Evolutionary conservation across 768 basidiomycete species (phyloP).

Genomic region (Russula brevipes): DNA sequence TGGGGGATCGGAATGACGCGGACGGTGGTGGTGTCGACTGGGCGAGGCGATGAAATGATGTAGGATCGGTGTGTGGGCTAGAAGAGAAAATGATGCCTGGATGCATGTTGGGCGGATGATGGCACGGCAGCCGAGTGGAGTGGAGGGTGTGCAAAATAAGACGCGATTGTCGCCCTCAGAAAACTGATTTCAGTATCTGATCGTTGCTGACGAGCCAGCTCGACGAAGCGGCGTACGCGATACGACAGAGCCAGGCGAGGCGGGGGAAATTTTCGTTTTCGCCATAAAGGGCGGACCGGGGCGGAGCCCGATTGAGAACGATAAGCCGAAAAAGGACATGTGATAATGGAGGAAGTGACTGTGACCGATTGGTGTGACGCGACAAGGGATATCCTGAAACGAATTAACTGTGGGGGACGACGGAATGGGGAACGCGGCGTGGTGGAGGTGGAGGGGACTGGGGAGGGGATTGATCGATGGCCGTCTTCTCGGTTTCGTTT

Average conservation of each 20-base stretch:
- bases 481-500: too few species aligned
- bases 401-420: neutral
- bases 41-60: constrained; percentile 2
- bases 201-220: neutral
- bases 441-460: too few species aligned
- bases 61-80: neutral
- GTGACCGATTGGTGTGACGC: neutral
- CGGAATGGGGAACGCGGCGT: neutral
- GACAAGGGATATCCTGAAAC: neutral
- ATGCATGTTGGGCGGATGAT: neutral
- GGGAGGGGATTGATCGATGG: too few species aligned
- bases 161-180: too few species aligned
- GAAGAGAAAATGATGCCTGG: constrained; percentile 1
- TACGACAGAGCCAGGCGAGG: neutral
- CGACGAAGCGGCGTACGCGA: neutral
- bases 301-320: constrained; percentile 6
- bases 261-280: neutral
- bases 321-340: constrained; percentile 10
- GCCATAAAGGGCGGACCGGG: neutral
- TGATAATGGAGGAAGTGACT: neutral
- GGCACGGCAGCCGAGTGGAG: too few species aligned
- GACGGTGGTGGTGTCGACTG: neutral
- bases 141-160: too few species aligned
- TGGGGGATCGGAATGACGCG: constrained; percentile 19
- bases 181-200: neutral